Evolutionary conservation across 305 asterid species (phyloP).

Genomic region (Rubia tinctorum): DNA sequence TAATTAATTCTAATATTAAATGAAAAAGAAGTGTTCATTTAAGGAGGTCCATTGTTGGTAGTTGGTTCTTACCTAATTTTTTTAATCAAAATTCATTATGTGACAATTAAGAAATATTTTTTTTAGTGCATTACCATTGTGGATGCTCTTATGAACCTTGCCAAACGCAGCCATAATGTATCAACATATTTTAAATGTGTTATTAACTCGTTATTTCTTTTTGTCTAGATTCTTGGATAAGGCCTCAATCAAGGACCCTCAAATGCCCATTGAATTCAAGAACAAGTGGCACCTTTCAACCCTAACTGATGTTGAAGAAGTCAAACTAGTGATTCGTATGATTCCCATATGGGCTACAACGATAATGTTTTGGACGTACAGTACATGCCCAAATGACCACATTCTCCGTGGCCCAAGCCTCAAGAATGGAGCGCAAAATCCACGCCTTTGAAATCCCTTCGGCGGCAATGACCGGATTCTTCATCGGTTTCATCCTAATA

Average conservation of each 20-base stretch:
- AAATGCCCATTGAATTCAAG: constrained; percentile 2
- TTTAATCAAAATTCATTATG: too few species aligned
- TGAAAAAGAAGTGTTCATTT: too few species aligned
- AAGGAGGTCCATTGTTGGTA: too few species aligned
- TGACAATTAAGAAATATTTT: too few species aligned
- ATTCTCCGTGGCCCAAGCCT: constrained; percentile 76
- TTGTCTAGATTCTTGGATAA: constrained; percentile 73
- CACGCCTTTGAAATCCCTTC: constrained; percentile 60
- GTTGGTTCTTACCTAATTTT: too few species aligned
- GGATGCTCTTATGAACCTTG: too few species aligned
- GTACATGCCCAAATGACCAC: constrained; percentile 83
- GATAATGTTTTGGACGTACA: constrained; percentile 71
- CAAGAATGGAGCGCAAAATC: constrained; percentile 58
- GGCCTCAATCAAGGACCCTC: constrained; percentile 60
- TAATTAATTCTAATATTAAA: too few species aligned
- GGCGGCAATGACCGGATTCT: constrained; percentile 68
- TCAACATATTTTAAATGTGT: too few species aligned
- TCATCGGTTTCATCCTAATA: constrained; percentile 53
- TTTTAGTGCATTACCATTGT: too few species aligned
- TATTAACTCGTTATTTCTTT: neutral
- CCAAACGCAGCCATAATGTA: too few species aligned
- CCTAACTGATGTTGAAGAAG: constrained; percentile 85
- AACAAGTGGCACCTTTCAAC: constrained; percentile 67
- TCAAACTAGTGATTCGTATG: constrained; percentile 66
- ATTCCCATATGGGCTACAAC: constrained; percentile 91